Conservation (phyloP, 441 rosid genomes). For the Pelargonium citronellum region DNA sequence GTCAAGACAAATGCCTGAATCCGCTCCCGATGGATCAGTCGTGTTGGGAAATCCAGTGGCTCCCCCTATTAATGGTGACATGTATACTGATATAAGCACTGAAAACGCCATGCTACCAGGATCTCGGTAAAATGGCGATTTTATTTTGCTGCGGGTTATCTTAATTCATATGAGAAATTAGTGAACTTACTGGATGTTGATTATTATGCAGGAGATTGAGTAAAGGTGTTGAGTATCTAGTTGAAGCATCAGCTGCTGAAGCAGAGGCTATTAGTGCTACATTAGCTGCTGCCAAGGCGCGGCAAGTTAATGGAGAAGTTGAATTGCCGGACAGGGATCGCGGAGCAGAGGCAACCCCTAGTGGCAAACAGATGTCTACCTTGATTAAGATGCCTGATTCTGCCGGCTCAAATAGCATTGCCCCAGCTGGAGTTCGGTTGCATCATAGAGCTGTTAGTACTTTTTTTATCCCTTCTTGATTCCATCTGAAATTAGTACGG, state of each 20-base stretch:
- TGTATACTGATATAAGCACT: slow-evolving; percentile 87
- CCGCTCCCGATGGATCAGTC: slow-evolving; percentile 77
- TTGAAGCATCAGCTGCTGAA: slow-evolving; percentile 97
- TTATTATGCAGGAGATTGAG: slow-evolving; percentile 58
- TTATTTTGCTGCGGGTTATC: slow-evolving; percentile 4
- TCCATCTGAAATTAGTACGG: slow-evolving; percentile 13
- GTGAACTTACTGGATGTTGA: slow-evolving; percentile 14
- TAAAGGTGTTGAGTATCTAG: slow-evolving; percentile 94
- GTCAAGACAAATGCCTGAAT: slow-evolving; percentile 55
- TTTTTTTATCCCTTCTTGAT: slow-evolving; percentile 12
- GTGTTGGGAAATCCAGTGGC: slow-evolving; percentile 91
- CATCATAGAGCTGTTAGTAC: slow-evolving; percentile 93
- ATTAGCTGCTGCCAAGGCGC: slow-evolving; percentile 94
- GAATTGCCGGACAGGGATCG: slow-evolving; percentile 83
- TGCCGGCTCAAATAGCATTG: slow-evolving; percentile 44
- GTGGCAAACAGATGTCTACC: slow-evolving; percentile 66
- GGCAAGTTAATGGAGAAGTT: slow-evolving; percentile 85
- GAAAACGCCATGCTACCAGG: slow-evolving; percentile 83
- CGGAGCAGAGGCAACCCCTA: slow-evolving; percentile 91
- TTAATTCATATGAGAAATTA: background rate
- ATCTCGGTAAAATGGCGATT: slow-evolving; percentile 47
- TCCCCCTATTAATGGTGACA: slow-evolving; percentile 82
- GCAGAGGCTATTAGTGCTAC: slow-evolving; percentile 98
- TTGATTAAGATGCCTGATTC: slow-evolving; percentile 70
- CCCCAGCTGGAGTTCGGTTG: slow-evolving; percentile 79